phyloP scores from a whole-genome alignment of 208 protist species.

The Trypanosoma melophagium region DNA sequence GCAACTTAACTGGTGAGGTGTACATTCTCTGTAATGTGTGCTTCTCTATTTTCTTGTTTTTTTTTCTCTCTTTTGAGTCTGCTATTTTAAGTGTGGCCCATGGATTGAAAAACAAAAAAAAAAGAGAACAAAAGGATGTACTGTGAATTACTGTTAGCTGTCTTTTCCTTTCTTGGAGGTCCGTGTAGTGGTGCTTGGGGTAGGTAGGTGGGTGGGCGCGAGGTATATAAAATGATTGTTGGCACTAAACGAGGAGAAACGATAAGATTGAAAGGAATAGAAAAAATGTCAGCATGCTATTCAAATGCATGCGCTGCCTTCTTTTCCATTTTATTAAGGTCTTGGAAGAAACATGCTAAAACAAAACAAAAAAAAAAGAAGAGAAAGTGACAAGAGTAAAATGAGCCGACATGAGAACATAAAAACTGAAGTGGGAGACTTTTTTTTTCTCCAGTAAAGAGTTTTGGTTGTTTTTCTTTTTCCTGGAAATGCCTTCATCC shows the following conservation, averaged over 20 bases:
- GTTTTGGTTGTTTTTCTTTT: slow-evolving; percentile 15
- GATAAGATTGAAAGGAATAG: no score
- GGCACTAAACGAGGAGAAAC: no score
- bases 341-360: no score
- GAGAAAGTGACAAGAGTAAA: neutral
- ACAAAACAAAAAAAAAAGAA: no score
- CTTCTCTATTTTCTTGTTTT: slow-evolving; percentile 18
- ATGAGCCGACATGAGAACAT: slow-evolving; percentile 10
- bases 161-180: no score
- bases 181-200: no score
- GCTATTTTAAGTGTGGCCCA: neutral
- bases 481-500: neutral
- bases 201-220: no score
- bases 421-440: neutral
- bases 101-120: neutral
- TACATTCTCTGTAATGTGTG: neutral
- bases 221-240: no score
- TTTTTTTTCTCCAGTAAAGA: slow-evolving; percentile 18
- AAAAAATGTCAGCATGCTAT: no score
- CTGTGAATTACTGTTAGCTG: neutral
- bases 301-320: no score
- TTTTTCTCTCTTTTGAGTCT: slow-evolving; percentile 11
- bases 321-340: no score
- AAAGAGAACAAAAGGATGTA: neutral
- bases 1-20: slow-evolving; percentile 52